Evolutionary conservation across 495 filamentous ascomycete species (phyloP).

Genomic region (Niebla homalea): DNA sequence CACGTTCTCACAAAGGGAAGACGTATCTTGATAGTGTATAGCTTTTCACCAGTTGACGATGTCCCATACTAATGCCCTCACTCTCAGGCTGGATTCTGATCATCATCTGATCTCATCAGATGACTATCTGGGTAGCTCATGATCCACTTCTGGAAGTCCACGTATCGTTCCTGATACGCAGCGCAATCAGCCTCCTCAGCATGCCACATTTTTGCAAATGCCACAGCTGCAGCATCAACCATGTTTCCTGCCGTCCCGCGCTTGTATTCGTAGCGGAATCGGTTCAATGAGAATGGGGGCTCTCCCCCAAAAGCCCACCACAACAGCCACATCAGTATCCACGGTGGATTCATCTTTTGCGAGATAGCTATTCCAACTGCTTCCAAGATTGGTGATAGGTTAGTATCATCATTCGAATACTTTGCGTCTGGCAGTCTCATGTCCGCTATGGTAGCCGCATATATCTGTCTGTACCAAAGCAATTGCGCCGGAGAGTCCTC

Average conservation of each 20-base stretch:
- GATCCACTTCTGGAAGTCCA: too few species aligned
- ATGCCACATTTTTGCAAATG: conserved; percentile 1
- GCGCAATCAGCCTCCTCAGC: background rate
- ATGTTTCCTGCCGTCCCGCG: background rate
- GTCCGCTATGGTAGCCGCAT: background rate
- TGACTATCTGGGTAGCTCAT: too few species aligned
- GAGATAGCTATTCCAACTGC: background rate
- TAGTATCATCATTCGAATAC: background rate
- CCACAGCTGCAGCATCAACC: background rate
- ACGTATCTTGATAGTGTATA: too few species aligned
- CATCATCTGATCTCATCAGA: too few species aligned
- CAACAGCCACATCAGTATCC: conserved; percentile 1
- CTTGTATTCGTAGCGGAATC: background rate
- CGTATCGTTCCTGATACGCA: too few species aligned
- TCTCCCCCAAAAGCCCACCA: background rate
- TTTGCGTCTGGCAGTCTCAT: background rate
- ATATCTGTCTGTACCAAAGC: background rate
- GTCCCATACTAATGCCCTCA: too few species aligned
- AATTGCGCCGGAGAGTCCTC: conserved; percentile 5
- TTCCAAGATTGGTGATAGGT: background rate
- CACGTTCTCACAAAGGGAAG: too few species aligned
- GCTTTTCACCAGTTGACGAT: too few species aligned
- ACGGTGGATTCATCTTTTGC: background rate
- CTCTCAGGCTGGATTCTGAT: too few species aligned
- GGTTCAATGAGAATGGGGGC: background rate